Conservation (phyloP, 1,139 yeast species). For the Spathaspora sp. region DNA sequence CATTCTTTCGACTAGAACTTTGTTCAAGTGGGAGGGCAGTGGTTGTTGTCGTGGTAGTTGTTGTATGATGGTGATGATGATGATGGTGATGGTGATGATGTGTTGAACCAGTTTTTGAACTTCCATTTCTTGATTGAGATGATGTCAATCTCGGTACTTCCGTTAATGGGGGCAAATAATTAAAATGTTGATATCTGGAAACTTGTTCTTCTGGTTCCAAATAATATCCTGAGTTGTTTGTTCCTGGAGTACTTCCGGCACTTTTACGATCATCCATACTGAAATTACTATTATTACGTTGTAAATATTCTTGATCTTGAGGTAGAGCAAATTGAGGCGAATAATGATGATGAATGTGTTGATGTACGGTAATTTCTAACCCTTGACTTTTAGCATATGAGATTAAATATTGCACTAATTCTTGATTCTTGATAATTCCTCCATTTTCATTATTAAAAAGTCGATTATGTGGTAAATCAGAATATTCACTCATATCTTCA, state of each 20-base stretch:
- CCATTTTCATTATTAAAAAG: constrained; percentile 31
- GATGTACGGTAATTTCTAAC: constrained; percentile 72
- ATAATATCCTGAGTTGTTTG: constrained; percentile 15
- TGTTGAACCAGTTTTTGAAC: constrained; percentile 8
- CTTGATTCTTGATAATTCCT: constrained; percentile 53
- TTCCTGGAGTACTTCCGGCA: constrained; percentile 8
- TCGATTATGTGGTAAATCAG: constrained; percentile 20
- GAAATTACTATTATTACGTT: constrained; percentile 7
- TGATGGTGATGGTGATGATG: constrained; percentile 30
- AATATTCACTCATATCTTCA: constrained; percentile 6
- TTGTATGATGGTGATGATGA: constrained; percentile 24
- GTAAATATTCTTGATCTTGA: constrained; percentile 2
- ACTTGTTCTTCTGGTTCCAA: constrained; percentile 59
- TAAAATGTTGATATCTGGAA: constrained; percentile 66
- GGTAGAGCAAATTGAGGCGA: constrained; percentile 34
- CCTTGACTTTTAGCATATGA: constrained; percentile 61
- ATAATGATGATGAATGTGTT: constrained; percentile 77
- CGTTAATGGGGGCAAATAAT: constrained; percentile 67
- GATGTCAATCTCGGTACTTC: constrained; percentile 71
- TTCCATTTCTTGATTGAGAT: constrained; percentile 38
- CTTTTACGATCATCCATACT: constrained; percentile 6
- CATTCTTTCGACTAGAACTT: neutral
- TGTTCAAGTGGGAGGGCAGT: neutral
- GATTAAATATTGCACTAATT: constrained; percentile 54
- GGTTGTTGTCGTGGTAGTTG: neutral